Conservation (phyloP, 345 rosid species). For the Citrus mangshanensis region DNA sequence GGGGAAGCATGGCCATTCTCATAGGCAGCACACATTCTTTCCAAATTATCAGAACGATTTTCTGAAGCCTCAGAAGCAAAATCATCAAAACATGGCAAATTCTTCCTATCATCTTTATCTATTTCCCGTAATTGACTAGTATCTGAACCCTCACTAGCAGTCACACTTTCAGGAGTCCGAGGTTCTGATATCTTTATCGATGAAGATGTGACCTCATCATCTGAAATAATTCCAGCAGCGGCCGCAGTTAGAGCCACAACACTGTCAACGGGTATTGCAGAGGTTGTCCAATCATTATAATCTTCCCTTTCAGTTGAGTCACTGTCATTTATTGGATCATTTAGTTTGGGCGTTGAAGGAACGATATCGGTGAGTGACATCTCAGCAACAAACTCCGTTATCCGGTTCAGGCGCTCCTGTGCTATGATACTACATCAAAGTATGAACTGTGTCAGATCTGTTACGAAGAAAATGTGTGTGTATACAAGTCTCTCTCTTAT, state of each 20-base stretch:
- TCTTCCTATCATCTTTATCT: slow-evolving; percentile 57
- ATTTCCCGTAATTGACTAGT: slow-evolving; percentile 50
- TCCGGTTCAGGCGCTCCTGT: slow-evolving; percentile 93
- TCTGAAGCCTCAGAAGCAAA: slow-evolving; percentile 67
- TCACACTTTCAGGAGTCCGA: slow-evolving; percentile 57
- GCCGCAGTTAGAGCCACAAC: slow-evolving; percentile 74
- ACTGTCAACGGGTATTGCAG: slow-evolving; percentile 75
- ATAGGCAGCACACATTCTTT: slow-evolving; percentile 44
- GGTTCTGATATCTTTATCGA: slow-evolving; percentile 52
- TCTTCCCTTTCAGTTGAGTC: slow-evolving; percentile 33
- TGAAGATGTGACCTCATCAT: slow-evolving; percentile 55
- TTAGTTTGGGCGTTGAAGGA: slow-evolving; percentile 39
- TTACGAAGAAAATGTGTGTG: not conserved
- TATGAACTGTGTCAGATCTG: slow-evolving; percentile 12
- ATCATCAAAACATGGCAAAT: slow-evolving; percentile 47
- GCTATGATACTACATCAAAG: slow-evolving; percentile 83
- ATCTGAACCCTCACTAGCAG: slow-evolving; percentile 72
- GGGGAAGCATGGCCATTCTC: slow-evolving; percentile 69
- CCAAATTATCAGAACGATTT: slow-evolving; percentile 48
- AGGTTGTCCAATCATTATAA: slow-evolving; percentile 69
- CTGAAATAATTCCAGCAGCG: slow-evolving; percentile 67
- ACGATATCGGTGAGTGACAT: slow-evolving; percentile 49
- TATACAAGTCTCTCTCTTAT: slow-evolving; percentile 8
- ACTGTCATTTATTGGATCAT: slow-evolving; percentile 37
- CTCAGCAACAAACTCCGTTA: slow-evolving; percentile 77